Base-by-base conservation (phyloP, 2,329 filamentous ascomycete genomes). In the Dendryphion nanum region DNA sequence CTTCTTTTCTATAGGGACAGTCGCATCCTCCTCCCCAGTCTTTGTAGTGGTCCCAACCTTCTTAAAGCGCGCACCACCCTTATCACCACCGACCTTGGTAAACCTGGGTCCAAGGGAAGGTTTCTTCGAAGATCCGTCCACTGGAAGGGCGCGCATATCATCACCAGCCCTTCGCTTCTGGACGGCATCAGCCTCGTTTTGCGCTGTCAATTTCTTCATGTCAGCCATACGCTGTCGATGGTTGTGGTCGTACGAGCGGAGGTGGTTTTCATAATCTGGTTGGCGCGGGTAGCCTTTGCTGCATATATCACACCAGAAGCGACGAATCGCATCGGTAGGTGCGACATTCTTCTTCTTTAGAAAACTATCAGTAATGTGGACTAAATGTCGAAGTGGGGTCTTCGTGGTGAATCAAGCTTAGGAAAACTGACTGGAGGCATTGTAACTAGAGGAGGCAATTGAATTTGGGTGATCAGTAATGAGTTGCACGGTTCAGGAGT, bases 241-340 rank as follows among this genome's bases (percentile, higher is more conserved):
- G 54, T 87, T 86, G 69, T 98, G 93, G 62, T 97, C 93, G 67
- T 97, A 97, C 56, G 86, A 93, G 47, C 83, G 83, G 40, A 96
- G 86, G 65, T 98, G 93, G 6, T 90, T 85, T 67, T 97, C 91
- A 65, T 94, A 96, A 64, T 97, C 91, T 61, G 94, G 91, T 77
- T 95, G 91, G 39, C 93, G 89, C 2, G 84, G 82, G 69, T 97
- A 98, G 55, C 90, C 91, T 70, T 97, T 97, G 48, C 85, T 51
- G 73, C 93, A 97, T 38, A 97, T 79, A 28, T 83, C 79, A 72
- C 81, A 65, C 36, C 55, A 55, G 53, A 64, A 64, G 42, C 53
- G 43, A 35, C 55, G 55, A 37, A 60, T 50, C 7, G 60, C 74
- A 18, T 56, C 74, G 40, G 53, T 49, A 24, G 56, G 41, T 20